These are phyloP conservation scores for Anthostomella pinea DNA, from an alignment of 2,329 filamentous ascomycete species.

Conservation along the genomic window DNA sequence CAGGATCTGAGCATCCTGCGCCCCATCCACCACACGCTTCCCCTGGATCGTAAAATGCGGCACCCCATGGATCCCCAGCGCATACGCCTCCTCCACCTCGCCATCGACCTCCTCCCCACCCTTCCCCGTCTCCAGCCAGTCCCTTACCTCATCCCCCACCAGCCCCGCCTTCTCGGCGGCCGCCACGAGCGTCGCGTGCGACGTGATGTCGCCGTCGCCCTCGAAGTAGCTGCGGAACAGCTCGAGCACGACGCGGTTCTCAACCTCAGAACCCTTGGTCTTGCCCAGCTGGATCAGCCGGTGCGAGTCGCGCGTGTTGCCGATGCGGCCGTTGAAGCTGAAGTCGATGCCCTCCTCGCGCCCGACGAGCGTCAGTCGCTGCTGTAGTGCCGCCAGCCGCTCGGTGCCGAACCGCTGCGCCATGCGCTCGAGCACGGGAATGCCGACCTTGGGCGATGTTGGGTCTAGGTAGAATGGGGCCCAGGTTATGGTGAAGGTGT, in stretches of 20 bases:
- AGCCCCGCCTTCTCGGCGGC: conserved; percentile 49
- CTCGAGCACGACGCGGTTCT: conserved; percentile 57
- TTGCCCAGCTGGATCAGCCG: conserved; percentile 69
- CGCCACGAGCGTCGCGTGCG: conserved; percentile 42
- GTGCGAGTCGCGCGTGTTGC: conserved; percentile 78
- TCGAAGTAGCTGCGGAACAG: conserved; percentile 60
- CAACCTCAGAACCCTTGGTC: conserved; percentile 44
- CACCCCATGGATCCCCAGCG: conserved; percentile 54
- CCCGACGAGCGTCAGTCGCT: conserved; percentile 57
- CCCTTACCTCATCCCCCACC: conserved; percentile 44
- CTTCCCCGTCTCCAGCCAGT: conserved; percentile 28
- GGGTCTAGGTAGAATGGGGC: conserved; percentile 80
- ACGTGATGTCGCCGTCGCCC: conserved; percentile 56
- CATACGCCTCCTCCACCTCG: conserved; percentile 46
- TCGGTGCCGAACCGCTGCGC: conserved; percentile 64
- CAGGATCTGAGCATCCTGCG: conserved; percentile 62
- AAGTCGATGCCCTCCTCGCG: conserved; percentile 69
- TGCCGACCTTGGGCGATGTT: conserved; percentile 45
- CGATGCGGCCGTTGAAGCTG: conserved; percentile 66
- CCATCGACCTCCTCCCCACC: conserved; percentile 47
- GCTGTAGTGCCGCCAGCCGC: conserved; percentile 54
- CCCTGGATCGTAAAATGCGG: conserved; percentile 67
- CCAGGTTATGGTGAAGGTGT: conserved; percentile 74
- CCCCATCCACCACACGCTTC: conserved; percentile 60
- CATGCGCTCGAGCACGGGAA: conserved; percentile 52